phyloP scores from a whole-genome alignment of 495 filamentous ascomycete genomes.

The Niebla homalea region DNA sequence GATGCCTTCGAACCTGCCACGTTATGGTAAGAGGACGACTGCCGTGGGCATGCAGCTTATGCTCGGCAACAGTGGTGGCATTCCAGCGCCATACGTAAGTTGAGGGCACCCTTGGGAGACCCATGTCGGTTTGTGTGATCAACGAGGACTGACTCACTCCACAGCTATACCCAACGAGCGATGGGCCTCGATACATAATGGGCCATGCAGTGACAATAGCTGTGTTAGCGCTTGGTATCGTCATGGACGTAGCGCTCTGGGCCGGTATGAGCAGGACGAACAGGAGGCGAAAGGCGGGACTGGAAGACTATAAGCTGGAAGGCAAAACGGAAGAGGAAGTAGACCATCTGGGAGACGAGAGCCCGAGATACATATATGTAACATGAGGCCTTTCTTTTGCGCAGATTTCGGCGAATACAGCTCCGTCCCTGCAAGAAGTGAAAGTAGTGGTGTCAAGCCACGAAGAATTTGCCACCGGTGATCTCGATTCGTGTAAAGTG shows the following conservation, averaged over 20 bases:
- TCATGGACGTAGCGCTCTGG: constrained; percentile 41
- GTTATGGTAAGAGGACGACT: constrained; percentile 41
- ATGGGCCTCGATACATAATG: constrained; percentile 34
- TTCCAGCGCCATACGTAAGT: constrained; percentile 34
- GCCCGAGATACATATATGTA: constrained; percentile 46
- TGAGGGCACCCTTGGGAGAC: neutral
- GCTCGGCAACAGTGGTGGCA: constrained; percentile 42
- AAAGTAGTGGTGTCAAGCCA: no score
- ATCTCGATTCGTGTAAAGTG: no score
- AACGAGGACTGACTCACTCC: neutral
- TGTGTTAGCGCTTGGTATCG: constrained; percentile 34
- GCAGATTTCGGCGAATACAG: no score
- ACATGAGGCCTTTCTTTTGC: constrained; percentile 19
- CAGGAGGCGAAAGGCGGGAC: constrained; percentile 36
- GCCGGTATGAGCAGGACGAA: constrained; percentile 43
- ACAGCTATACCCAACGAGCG: constrained; percentile 24
- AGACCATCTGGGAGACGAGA: constrained; percentile 56
- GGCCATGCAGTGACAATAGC: constrained; percentile 44
- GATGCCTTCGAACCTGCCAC: constrained; percentile 44
- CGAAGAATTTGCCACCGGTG: no score
- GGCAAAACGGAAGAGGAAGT: constrained; percentile 51
- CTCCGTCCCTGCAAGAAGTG: no score
- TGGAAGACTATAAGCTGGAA: constrained; percentile 38
- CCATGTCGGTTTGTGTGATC: neutral
- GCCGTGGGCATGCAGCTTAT: constrained; percentile 46